These are phyloP conservation scores for Glaciozyma martinii DNA, from an alignment of 768 basidiomycete genomes.

Conservation along the genomic window DNA sequence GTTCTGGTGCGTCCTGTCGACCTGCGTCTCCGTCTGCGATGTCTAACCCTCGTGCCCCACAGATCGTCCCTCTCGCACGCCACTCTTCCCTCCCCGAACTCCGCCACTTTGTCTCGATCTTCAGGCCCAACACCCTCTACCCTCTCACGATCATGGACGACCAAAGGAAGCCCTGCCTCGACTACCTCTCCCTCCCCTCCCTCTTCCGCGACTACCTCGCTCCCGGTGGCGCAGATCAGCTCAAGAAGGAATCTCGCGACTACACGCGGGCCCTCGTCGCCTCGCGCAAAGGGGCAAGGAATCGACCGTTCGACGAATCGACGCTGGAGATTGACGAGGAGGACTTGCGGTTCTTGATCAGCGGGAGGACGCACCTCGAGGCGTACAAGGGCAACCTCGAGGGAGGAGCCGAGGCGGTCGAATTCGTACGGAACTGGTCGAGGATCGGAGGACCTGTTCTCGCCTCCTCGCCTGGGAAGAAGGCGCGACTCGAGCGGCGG, in stretches of 20 bases:
- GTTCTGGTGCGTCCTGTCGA: constrained; percentile 50
- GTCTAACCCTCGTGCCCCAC: background rate
- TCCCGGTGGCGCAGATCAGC: constrained; percentile 34
- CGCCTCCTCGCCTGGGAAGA: background rate
- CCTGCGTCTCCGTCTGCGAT: background rate
- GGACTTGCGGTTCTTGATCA: background rate
- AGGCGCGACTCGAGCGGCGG: background rate
- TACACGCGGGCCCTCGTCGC: background rate
- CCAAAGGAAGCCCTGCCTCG: constrained; percentile 49
- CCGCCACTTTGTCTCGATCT: constrained; percentile 65
- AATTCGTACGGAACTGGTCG: background rate
- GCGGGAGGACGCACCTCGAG: background rate
- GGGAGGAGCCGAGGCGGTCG: background rate
- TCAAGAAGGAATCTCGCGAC: constrained; percentile 34
- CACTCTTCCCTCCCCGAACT: constrained; percentile 86
- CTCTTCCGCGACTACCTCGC: constrained; percentile 59
- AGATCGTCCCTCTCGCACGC: constrained; percentile 75
- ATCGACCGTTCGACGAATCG: constrained; percentile 11
- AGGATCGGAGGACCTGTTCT: background rate
- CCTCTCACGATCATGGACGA: constrained; percentile 60
- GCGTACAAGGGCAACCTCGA: background rate
- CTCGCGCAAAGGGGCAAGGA: background rate
- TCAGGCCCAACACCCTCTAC: constrained; percentile 64
- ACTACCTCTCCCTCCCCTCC: constrained; percentile 62
- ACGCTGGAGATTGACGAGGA: constrained; percentile 13